Conservation (phyloP, 352 stramenopile genomes). For the Globisporangium takayamanum region DNA sequence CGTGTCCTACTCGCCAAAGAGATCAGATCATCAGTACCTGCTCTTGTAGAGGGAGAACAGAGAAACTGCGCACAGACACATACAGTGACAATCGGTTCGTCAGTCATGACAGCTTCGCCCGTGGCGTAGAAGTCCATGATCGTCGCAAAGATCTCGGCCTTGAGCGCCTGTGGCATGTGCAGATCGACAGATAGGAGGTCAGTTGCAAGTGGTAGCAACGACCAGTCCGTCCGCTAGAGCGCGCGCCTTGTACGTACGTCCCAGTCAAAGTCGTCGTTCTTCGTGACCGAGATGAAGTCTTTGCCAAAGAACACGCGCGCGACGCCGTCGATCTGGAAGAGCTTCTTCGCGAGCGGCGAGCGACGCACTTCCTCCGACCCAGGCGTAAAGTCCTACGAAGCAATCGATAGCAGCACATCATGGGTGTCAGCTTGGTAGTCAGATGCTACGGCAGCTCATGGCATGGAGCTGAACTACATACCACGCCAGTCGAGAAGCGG, state of each 20-base stretch:
- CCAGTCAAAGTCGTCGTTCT: slow-evolving; percentile 93
- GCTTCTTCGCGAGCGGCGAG: slow-evolving; percentile 92
- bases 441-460: not conserved
- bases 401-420: not conserved
- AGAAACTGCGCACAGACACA: not conserved
- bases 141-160: slow-evolving; percentile 92
- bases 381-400: slow-evolving; percentile 74
- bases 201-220: not conserved
- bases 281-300: slow-evolving; percentile 98
- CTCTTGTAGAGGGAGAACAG: not conserved
- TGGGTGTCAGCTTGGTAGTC: not conserved
- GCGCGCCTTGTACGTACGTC: slow-evolving; percentile 44
- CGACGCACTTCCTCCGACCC: slow-evolving; percentile 81
- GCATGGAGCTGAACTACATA: slow-evolving; percentile 3
- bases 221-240: not conserved
- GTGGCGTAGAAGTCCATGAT: slow-evolving; percentile 98
- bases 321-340: slow-evolving; percentile 96
- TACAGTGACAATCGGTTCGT: slow-evolving; percentile 77
- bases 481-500: slow-evolving; percentile 79
- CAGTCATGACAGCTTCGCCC: slow-evolving; percentile 86
- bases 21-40: not conserved
- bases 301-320: slow-evolving; percentile 96
- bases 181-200: not conserved
- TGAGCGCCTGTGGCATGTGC: slow-evolving; percentile 40
- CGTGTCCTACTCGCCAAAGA: slow-evolving; percentile 46